phyloP scores from a whole-genome alignment of 768 basidiomycete species.

The Mycena pura region DNA sequence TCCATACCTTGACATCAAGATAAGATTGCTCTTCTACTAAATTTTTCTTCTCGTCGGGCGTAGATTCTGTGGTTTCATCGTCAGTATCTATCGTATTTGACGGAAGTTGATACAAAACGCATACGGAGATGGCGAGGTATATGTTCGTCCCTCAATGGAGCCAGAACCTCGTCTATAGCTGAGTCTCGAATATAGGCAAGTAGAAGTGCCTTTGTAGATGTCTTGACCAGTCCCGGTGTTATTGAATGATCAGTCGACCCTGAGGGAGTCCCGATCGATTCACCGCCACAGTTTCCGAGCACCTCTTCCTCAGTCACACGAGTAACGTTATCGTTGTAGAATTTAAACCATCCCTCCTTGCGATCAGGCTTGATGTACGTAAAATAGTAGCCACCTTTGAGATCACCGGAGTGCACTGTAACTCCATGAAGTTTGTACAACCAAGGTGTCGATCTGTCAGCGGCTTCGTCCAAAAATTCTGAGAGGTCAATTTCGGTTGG shows the following conservation, averaged over 20 bases:
- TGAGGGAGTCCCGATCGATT: no score
- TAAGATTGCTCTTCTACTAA: constrained; percentile 98
- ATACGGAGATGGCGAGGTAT: constrained; percentile 89
- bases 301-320: constrained; percentile 98
- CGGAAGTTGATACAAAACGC: constrained; percentile 43
- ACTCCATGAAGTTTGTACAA: constrained; percentile 96
- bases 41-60: constrained; percentile 93
- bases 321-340: constrained; percentile 97
- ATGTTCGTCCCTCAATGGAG: constrained; percentile 89
- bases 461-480: constrained; percentile 86
- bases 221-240: constrained; percentile 78
- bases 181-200: constrained; percentile 93
- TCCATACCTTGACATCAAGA: constrained; percentile 84
- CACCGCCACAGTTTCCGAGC: constrained; percentile 96
- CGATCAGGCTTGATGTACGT: constrained; percentile 97
- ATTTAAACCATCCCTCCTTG: constrained; percentile 95
- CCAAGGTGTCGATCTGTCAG: constrained; percentile 86
- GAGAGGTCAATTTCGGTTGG: constrained; percentile 95
- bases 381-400: constrained; percentile 98
- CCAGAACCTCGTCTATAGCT: constrained; percentile 80
- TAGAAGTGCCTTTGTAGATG: constrained; percentile 99
- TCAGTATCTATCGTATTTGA: constrained; percentile 12
- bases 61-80: constrained; percentile 62
- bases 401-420: constrained; percentile 95
- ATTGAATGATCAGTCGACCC: constrained; percentile 84